Conservation (phyloP, 306 rosid species). For the Casuarina equisetifolia region DNA sequence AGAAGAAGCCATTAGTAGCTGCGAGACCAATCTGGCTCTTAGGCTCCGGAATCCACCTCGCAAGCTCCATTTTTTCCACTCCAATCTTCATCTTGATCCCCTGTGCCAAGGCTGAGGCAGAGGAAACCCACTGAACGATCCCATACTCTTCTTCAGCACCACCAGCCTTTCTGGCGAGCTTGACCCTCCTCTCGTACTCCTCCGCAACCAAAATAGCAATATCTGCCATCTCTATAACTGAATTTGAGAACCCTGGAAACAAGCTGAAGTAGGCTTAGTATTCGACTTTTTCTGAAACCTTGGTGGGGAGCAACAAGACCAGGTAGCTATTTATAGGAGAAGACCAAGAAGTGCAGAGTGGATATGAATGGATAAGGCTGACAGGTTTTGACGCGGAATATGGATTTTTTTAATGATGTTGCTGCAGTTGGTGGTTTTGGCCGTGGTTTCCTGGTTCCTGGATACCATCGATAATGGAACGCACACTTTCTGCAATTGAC, state of each 20-base stretch:
- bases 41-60: constrained; percentile 49
- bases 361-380: constrained; percentile 35
- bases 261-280: not conserved
- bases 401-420: not conserved
- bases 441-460: not conserved
- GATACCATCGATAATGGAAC: too few species aligned
- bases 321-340: constrained; percentile 8
- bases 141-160: not conserved
- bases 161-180: constrained; percentile 22
- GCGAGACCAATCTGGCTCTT: constrained; percentile 57
- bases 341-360: not conserved
- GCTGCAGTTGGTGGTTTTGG: not conserved
- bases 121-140: constrained; percentile 27
- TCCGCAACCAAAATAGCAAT: constrained; percentile 86
- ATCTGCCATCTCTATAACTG: constrained; percentile 53
- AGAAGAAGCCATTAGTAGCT: constrained; percentile 79
- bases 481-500: too few species aligned
- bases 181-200: constrained; percentile 76
- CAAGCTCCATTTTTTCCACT: constrained; percentile 16
- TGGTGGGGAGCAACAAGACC: not conserved
- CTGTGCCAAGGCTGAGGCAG: constrained; percentile 35
- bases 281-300: not conserved
- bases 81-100: constrained; percentile 34
- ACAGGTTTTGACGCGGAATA: not conserved
- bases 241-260: not conserved